phyloP scores from a whole-genome alignment of 164 flowering plant genomes.

The Pachysandra terminalis region DNA sequence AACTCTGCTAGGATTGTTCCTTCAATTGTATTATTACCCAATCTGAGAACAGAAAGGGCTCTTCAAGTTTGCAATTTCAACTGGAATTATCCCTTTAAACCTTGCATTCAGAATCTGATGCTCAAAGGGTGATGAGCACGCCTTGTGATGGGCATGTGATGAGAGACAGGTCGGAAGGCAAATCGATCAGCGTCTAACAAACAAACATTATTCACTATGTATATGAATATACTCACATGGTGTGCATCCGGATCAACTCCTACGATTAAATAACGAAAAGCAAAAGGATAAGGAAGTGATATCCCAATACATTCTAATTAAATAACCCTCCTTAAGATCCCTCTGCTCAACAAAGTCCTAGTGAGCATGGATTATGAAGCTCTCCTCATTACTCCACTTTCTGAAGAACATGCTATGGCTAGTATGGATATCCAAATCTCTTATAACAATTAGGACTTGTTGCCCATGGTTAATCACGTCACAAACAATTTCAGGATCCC shows the following conservation, averaged over 20 bases:
- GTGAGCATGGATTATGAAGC: too few relatives aligned
- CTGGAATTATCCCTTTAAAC: conserved; percentile 64
- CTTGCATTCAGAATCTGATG: conserved; percentile 64
- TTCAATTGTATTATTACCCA: too few relatives aligned
- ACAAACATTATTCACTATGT: conserved; percentile 83
- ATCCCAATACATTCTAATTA: too few relatives aligned
- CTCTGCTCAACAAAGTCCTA: too few relatives aligned
- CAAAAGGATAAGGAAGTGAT: too few relatives aligned
- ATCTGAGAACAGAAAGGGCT: conserved; percentile 49
- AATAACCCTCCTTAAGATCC: too few relatives aligned
- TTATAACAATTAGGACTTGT: not conserved
- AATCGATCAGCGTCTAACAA: conserved; percentile 72
- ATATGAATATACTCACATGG: conserved; percentile 73
- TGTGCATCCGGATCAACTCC: too few relatives aligned
- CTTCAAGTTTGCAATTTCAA: conserved; percentile 38
- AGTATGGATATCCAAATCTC: conserved; percentile 9
- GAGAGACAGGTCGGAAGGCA: too few relatives aligned
- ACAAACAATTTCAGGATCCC: conserved; percentile 1
- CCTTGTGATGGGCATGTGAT: too few relatives aligned
- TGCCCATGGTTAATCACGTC: too few relatives aligned
- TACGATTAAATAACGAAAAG: too few relatives aligned
- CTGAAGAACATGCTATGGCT: conserved; percentile 2
- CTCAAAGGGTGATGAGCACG: too few relatives aligned
- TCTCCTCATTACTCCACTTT: conserved; percentile 12
- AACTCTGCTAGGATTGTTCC: conserved; percentile 64